These are phyloP conservation scores for Magnolia officinalis DNA, from an alignment of 164 flowering plant species.

Conservation along the genomic window DNA sequence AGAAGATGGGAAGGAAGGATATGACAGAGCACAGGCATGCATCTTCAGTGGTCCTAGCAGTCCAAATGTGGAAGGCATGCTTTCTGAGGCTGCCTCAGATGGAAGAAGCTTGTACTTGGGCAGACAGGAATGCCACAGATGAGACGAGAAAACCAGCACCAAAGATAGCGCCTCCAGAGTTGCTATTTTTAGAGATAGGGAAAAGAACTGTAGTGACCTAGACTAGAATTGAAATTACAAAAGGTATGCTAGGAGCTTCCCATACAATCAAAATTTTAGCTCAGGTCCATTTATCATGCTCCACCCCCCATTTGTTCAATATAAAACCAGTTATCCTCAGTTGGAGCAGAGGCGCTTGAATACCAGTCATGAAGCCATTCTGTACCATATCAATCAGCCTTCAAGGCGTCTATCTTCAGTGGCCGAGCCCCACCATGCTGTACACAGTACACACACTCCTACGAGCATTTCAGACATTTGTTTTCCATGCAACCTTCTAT, in stretches of 20 bases:
- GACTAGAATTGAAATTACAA: slow-evolving; percentile 93
- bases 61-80: slow-evolving; percentile 39
- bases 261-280: slow-evolving; percentile 38
- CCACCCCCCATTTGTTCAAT: slow-evolving; percentile 59
- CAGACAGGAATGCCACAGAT: slow-evolving; percentile 23
- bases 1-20: slow-evolving; percentile 95
- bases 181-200: slow-evolving; percentile 83
- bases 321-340: no score
- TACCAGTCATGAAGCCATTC: no score
- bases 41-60: slow-evolving; percentile 57
- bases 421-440: no score
- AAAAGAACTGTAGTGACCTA: slow-evolving; percentile 85
- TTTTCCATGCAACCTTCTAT: no score
- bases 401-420: no score
- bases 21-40: slow-evolving; percentile 90
- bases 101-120: slow-evolving; percentile 26
- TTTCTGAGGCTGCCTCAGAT: slow-evolving; percentile 28
- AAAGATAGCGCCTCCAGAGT: slow-evolving; percentile 60
- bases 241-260: slow-evolving; percentile 59
- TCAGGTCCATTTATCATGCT: slow-evolving; percentile 49
- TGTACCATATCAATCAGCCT: no score
- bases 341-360: no score
- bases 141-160: slow-evolving; percentile 39
- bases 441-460: no score
- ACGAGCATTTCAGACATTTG: no score